A percentile compares a stretch with the other conserved stretches of the same genome.
These are phyloP conservation scores for Cardamine resedifolia DNA, from an alignment of 345 rosid species.

Conservation along the genomic window DNA sequence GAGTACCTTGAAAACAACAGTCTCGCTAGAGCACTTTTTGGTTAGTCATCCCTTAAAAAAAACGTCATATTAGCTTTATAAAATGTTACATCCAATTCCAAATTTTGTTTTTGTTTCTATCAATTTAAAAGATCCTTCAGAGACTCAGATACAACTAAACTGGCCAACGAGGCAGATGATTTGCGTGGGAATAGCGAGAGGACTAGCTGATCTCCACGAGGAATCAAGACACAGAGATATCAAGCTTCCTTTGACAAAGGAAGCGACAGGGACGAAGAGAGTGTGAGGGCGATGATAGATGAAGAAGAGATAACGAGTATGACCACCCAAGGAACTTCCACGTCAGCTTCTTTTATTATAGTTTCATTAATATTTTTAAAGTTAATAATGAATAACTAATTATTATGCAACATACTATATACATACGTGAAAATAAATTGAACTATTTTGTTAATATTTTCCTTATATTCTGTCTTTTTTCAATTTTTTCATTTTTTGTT, in stretches of 20 bases:
- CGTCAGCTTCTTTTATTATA: too few relatives aligned
- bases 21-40: slow-evolving; percentile 51
- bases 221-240: slow-evolving; percentile 57
- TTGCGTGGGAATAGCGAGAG: slow-evolving; percentile 53
- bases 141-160: slow-evolving; percentile 36
- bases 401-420: too few relatives aligned
- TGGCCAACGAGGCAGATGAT: slow-evolving; percentile 47
- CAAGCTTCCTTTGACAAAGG: slow-evolving; percentile 34
- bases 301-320: slow-evolving; percentile 23
- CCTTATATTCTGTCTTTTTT: too few relatives aligned
- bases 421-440: too few relatives aligned
- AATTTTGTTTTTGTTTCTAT: background rate
- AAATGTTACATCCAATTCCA: background rate
- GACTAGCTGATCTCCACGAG: slow-evolving; percentile 49
- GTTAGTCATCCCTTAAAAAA: slow-evolving; percentile 23
- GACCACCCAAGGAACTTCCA: too few relatives aligned
- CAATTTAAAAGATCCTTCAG: slow-evolving; percentile 35
- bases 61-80: background rate
- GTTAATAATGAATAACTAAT: too few relatives aligned
- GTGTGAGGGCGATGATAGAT: slow-evolving; percentile 33
- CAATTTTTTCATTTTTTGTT: too few relatives aligned
- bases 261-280: slow-evolving; percentile 6
- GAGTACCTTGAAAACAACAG: slow-evolving; percentile 63
- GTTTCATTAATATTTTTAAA: too few relatives aligned
- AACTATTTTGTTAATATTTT: too few relatives aligned